These are phyloP conservation scores for Sarcodon aspratus DNA, from an alignment of 768 basidiomycete species.

Conservation along the genomic window DNA sequence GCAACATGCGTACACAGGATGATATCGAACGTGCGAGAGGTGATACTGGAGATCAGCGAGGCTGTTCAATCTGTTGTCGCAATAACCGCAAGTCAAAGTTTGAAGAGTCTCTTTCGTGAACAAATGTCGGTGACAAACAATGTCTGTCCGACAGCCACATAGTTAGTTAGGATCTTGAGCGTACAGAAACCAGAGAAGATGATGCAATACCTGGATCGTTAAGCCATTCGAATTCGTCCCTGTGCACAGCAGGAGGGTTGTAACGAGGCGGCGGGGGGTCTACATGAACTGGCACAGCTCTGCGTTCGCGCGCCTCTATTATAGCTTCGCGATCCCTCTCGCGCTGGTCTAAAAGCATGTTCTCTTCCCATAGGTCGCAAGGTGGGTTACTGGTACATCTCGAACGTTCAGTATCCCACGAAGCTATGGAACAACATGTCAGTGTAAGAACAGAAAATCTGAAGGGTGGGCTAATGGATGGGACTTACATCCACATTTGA, in stretches of 20 bases:
- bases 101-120: constrained; percentile 14
- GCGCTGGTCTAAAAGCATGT: constrained; percentile 21
- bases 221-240: constrained; percentile 10
- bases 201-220: constrained; percentile 6
- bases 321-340: constrained; percentile 13
- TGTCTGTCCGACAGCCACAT: background rate
- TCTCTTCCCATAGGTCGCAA: constrained; percentile 27
- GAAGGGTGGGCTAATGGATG: background rate
- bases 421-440: constrained; percentile 4
- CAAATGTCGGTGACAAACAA: constrained; percentile 9
- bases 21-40: constrained; percentile 10
- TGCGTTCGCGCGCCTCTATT: background rate
- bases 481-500: constrained; percentile 25
- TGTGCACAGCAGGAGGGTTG: background rate
- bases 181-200: background rate
- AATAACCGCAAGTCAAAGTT: constrained; percentile 15
- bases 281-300: constrained; percentile 1
- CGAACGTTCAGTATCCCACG: constrained; percentile 14
- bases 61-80: constrained; percentile 11
- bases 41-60: constrained; percentile 16
- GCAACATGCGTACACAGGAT: constrained; percentile 16
- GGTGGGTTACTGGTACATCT: constrained; percentile 21
- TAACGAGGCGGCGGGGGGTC: constrained; percentile 1
- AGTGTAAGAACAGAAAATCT: constrained; percentile 6
- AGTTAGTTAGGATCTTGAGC: background rate